Evolutionary conservation across 1,284 basidiomycete species (phyloP), one percentile per base, ranked within the genome.

Genomic region (Moniliophthora roreri): DNA sequence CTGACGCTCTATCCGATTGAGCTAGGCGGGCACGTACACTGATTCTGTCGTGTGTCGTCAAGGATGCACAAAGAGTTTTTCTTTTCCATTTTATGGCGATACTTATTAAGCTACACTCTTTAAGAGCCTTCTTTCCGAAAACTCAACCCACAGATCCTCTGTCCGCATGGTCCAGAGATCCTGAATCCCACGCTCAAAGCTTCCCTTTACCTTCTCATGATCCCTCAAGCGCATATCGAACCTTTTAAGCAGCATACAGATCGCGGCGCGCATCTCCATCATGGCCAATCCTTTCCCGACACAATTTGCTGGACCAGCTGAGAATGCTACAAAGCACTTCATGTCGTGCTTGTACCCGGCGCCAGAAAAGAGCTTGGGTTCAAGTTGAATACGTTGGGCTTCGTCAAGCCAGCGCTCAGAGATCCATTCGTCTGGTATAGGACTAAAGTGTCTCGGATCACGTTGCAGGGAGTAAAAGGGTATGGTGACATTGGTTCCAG

Each of bases 1-100:
- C 85, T 86, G 86, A 87, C 82, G 85, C 85, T 88, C 86, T 89
- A 85, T 83, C 84, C 85, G 82, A 89, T 87, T 87, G 85, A 88
- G 85, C 85, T 87, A 87, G 84, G 84, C 84, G 80, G 84, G 84
- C 84, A 11, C 28, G n/a, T n/a, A n/a, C n/a, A n/a, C n/a, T n/a
- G n/a, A n/a, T n/a, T n/a, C n/a, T n/a, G n/a, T n/a, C n/a, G n/a
- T n/a, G n/a, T n/a, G n/a, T n/a, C n/a, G n/a, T n/a, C n/a, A n/a
- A n/a, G n/a, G n/a, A n/a, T n/a, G n/a, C n/a, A n/a, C n/a, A n/a
- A n/a, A n/a, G n/a, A n/a, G n/a, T n/a, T n/a, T n/a, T n/a, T n/a
- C n/a, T n/a, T n/a, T n/a, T n/a, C n/a, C n/a, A n/a, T n/a, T n/a
- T n/a, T n/a, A n/a, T n/a, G n/a, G n/a, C n/a, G n/a, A n/a, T n/a